These are phyloP conservation scores for Phytophthora cryptogea DNA, from an alignment of 352 stramenopile species.

Conservation along the genomic window DNA sequence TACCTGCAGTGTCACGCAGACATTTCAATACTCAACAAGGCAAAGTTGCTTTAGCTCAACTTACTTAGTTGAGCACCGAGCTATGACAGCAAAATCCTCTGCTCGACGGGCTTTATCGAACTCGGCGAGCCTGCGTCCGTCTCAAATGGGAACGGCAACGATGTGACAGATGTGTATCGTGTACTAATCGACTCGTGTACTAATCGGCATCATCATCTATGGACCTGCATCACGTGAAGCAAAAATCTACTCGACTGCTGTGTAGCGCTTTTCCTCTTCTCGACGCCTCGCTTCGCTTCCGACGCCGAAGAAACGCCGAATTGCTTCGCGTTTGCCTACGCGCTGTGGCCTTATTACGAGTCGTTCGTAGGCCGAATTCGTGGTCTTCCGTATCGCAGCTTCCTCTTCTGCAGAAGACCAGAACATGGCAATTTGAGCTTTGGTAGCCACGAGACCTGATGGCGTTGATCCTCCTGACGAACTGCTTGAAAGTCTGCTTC, in stretches of 20 bases:
- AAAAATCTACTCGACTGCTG: constrained; percentile 16
- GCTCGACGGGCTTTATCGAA: no score
- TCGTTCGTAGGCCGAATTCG: constrained; percentile 27
- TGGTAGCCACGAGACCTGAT: neutral
- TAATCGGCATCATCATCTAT: neutral
- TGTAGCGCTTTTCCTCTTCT: constrained; percentile 20
- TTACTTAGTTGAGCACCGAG: no score
- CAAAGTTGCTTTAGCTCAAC: no score
- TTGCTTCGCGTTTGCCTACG: constrained; percentile 14
- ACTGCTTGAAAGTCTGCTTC: neutral
- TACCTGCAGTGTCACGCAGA: no score
- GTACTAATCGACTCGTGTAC: neutral
- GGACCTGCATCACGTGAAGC: no score
- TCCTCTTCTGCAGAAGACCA: constrained; percentile 34
- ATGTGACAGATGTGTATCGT: no score
- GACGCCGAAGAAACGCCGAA: constrained; percentile 23
- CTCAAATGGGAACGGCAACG: no score
- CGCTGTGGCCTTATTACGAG: constrained; percentile 26
- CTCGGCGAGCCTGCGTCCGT: no score
- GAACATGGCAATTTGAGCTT: constrained; percentile 22
- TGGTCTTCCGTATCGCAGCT: constrained; percentile 22
- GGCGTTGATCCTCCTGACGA: constrained; percentile 3
- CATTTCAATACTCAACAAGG: no score
- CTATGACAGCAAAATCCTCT: no score
- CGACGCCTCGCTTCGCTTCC: constrained; percentile 15